These are phyloP conservation scores for Lepiota brunneoincarnata DNA, from an alignment of 768 basidiomycete genomes.

Conservation along the genomic window DNA sequence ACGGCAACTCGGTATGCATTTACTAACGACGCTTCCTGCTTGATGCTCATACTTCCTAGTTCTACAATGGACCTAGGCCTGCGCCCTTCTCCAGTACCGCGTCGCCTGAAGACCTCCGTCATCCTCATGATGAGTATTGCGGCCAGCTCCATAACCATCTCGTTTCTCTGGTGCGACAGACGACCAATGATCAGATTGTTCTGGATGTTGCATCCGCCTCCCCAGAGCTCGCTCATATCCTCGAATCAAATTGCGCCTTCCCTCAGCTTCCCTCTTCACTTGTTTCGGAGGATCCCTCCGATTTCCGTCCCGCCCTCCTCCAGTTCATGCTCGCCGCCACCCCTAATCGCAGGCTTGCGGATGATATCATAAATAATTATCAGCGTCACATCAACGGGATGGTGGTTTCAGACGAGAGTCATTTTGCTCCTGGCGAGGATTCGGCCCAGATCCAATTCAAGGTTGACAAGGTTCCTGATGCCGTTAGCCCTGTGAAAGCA, in stretches of 20 bases:
- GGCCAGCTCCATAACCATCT: conserved; percentile 26
- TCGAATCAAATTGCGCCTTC: conserved; percentile 56
- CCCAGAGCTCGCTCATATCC: conserved; percentile 41
- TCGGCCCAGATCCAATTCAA: conserved; percentile 33
- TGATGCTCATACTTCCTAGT: conserved; percentile 38
- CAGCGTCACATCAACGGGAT: conserved; percentile 52
- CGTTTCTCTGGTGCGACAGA: conserved; percentile 1
- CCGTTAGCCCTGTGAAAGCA: conserved; percentile 80
- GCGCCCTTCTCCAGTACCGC: conserved; percentile 28
- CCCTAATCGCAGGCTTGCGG: conserved; percentile 43
- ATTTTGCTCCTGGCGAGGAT: conserved; percentile 43
- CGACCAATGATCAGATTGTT: conserved; percentile 32
- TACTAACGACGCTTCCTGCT: neutral
- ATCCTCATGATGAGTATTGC: conserved; percentile 57
- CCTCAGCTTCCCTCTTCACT: conserved; percentile 39
- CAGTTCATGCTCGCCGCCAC: conserved; percentile 80
- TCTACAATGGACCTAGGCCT: conserved; percentile 67
- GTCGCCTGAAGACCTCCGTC: conserved; percentile 30
- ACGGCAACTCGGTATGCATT: conserved; percentile 76
- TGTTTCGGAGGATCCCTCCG: conserved; percentile 31
- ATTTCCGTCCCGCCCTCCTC: conserved; percentile 59
- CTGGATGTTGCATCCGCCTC: conserved; percentile 24
- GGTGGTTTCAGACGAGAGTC: conserved; percentile 33
- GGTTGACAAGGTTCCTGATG: conserved; percentile 66
- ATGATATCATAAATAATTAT: conserved; percentile 49